A percentile compares a stretch with the other conserved stretches of the same genome.
Evolutionary conservation across 805 yeast species (phyloP).

Genomic region (Cyberlindnera suaveolens): DNA sequence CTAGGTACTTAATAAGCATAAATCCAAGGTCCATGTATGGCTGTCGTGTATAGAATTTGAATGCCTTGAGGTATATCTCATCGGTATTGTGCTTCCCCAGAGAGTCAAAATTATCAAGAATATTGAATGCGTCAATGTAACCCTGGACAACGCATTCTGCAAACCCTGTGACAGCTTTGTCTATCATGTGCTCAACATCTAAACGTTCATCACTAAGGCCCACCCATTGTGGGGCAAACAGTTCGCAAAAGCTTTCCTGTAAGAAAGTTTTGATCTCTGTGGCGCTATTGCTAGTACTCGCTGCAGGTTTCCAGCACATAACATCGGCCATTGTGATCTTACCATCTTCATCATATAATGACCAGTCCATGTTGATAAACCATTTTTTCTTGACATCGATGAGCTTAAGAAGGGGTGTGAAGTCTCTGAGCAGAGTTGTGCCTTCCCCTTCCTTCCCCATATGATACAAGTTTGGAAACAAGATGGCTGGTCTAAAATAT

Average conservation of each 20-base stretch:
- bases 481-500: background rate
- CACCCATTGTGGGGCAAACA: too few species aligned
- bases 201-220: background rate
- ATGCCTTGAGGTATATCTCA: slow-evolving; percentile 4
- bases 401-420: background rate
- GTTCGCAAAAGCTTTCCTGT: too few species aligned
- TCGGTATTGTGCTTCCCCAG: background rate
- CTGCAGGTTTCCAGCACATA: too few species aligned
- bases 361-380: too few species aligned
- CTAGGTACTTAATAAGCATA: slow-evolving; percentile 1
- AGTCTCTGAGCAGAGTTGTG: background rate
- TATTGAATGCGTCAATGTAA: slow-evolving; percentile 1
- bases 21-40: slow-evolving; percentile 8
- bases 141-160: background rate
- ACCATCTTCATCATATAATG: background rate
- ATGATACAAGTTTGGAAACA: background rate
- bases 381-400: background rate
- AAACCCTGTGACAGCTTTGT: background rate
- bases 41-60: slow-evolving; percentile 1
- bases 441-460: background rate
- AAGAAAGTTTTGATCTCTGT: too few species aligned
- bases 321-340: background rate
- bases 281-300: too few species aligned
- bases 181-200: background rate
- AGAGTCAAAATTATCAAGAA: background rate